phyloP scores from a whole-genome alignment of 2,329 filamentous ascomycete genomes.

The Zymoseptoria tritici region DNA sequence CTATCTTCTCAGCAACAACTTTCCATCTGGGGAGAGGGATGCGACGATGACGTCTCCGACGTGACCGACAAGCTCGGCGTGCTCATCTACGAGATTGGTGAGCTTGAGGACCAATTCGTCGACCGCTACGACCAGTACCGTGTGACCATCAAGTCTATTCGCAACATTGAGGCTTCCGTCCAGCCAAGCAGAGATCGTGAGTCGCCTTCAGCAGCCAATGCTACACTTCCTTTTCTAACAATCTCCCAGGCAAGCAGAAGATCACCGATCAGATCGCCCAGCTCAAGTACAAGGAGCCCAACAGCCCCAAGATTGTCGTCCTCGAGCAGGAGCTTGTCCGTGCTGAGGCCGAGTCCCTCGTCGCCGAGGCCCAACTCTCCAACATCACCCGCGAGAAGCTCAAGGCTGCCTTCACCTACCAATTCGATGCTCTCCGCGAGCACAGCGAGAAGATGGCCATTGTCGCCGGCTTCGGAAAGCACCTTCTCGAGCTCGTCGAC shows the following conservation, averaged over 20 bases:
- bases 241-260: conserved; percentile 78
- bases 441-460: conserved; percentile 98
- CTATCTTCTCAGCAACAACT: conserved; percentile 73
- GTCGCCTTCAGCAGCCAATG: conserved; percentile 29
- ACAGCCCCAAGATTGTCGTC: conserved; percentile 94
- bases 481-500: conserved; percentile 92
- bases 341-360: conserved; percentile 96
- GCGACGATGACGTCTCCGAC: conserved; percentile 96
- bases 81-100: conserved; percentile 94
- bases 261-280: conserved; percentile 98
- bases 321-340: conserved; percentile 97
- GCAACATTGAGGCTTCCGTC: conserved; percentile 97
- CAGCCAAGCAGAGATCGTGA: conserved; percentile 94
- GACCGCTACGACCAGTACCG: conserved; percentile 99
- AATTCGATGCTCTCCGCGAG: conserved; percentile 94
- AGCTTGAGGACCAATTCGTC: conserved; percentile 96
- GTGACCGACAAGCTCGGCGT: conserved; percentile 98
- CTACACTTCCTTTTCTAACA: neutral
- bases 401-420: conserved; percentile 95
- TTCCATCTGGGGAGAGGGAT: conserved; percentile 91
- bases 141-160: conserved; percentile 97
- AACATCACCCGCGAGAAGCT: conserved; percentile 99
- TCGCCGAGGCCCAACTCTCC: conserved; percentile 94
- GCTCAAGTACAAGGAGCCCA: conserved; percentile 99
- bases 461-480: conserved; percentile 95